phyloP scores from a whole-genome alignment of 495 filamentous ascomycete species.

The Glonium stellatum region DNA sequence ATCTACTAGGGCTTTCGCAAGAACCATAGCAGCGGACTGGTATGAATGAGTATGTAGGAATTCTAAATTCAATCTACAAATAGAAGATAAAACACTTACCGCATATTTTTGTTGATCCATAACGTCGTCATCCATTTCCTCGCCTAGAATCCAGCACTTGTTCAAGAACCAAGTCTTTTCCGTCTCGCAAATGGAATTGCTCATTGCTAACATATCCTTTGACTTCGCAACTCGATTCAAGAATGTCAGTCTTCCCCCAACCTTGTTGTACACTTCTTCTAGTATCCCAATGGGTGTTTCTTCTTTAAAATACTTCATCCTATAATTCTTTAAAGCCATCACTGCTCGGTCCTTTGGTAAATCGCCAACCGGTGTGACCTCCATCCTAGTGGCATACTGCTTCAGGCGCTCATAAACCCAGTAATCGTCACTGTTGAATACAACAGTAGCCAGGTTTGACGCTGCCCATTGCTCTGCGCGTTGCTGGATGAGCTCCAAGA shows the following conservation, averaged over 20 bases:
- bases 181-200: conserved; percentile 65
- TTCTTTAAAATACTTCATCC: conserved; percentile 62
- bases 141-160: conserved; percentile 85
- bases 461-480: conserved; percentile 94
- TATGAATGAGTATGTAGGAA: not conserved
- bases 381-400: conserved; percentile 83
- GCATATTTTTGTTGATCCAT: conserved; percentile 98
- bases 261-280: conserved; percentile 69
- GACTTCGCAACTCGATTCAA: conserved; percentile 81
- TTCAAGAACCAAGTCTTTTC: conserved; percentile 95
- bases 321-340: conserved; percentile 65
- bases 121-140: conserved; percentile 95
- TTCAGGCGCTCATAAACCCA: conserved; percentile 96
- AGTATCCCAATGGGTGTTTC: conserved; percentile 47
- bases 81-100: conserved; percentile 42
- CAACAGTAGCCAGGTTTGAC: conserved; percentile 75
- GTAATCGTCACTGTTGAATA: conserved; percentile 93
- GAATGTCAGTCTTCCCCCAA: conserved; percentile 82
- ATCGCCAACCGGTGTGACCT: conserved; percentile 75
- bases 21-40: conserved; percentile 83
- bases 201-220: conserved; percentile 66
- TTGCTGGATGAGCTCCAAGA: conserved; percentile 92
- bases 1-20: conserved; percentile 84
- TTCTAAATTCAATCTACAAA: not conserved
- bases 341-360: conserved; percentile 71